Evolutionary conservation across 169 alveolate genomes (phyloP), one percentile per base, ranked within the genome.

Genomic region (Plasmodium knowlesi): DNA sequence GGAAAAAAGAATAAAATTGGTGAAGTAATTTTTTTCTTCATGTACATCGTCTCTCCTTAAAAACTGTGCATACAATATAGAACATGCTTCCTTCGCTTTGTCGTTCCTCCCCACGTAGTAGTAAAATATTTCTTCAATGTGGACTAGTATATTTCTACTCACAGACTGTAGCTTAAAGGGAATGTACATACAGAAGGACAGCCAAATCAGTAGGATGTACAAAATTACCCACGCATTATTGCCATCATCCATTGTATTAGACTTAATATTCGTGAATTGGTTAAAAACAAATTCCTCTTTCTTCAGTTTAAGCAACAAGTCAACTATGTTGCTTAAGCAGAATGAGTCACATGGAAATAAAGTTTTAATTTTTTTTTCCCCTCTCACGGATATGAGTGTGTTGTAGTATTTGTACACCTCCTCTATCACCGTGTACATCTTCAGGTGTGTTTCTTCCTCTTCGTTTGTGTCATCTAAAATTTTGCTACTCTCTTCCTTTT

Each of bases 41-140:
- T 79, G 46, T 5, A 86, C 93, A 30, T 86, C 93, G 16, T 74
- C 71, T 70, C 93, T 86, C 19, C 88, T 53, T 78, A 86, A 54
- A 86, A 86, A 86, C 19, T 86, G 88, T 0, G 93, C 8, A 86
- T 86, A 86, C 43, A 86, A 16, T 12, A 86, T 53, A 34, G 93
- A 86, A 74, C 93, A 86, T 0, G 93, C 93, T 39, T 86, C 93
- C 70, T 86, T 86, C 43, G 93, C 61, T 78, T 86, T 86, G 19
- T 86, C 93, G 70, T 86, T 74, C 81, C 76, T 74, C 81, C 67
- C 70, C 30, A 86, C 71, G 81, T 86, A 86, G 81, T 86, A 86
- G 71, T 76, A 86, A 86, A 54, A 86, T 76, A 86, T 86, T 76
- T 86, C 93, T 53, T 86, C 80, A 79, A 86, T 57, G 19, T 78